Evolutionary conservation across 495 filamentous ascomycete genomes (phyloP).

Genomic region (Barbatosphaeria neglecta): DNA sequence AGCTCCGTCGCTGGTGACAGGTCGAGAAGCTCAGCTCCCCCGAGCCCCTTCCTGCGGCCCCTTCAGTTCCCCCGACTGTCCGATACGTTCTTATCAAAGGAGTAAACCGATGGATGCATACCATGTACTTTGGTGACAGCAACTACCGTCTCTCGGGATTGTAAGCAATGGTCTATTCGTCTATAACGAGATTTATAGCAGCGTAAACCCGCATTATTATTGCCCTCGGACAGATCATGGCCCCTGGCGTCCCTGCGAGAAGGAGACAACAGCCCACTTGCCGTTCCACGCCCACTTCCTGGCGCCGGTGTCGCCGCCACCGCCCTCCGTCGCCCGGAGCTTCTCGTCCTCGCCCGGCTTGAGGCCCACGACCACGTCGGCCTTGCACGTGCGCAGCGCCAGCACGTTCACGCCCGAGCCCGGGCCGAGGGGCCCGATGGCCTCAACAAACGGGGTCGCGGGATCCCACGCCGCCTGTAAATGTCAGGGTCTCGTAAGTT

Average conservation of each 20-base stretch:
- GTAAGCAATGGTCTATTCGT: too few relatives aligned
- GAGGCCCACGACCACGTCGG: conserved; percentile 89
- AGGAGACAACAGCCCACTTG: conserved; percentile 92
- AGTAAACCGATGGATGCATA: too few relatives aligned
- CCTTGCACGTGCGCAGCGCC: conserved; percentile 87
- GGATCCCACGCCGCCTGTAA: conserved; percentile 70
- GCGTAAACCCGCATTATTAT: too few relatives aligned
- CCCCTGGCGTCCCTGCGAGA: conserved; percentile 40
- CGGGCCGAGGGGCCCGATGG: conserved; percentile 77
- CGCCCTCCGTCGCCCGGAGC: conserved; percentile 53
- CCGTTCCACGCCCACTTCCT: conserved; percentile 96
- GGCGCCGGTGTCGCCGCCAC: conserved; percentile 54
- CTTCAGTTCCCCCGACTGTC: too few relatives aligned
- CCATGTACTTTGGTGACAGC: too few relatives aligned
- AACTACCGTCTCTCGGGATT: too few relatives aligned
- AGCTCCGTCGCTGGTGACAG: too few relatives aligned
- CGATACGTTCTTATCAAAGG: too few relatives aligned
- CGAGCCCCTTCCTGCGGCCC: too few relatives aligned
- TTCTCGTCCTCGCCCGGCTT: conserved; percentile 67
- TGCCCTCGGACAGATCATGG: too few relatives aligned
- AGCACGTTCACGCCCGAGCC: conserved; percentile 71
- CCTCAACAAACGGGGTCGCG: conserved; percentile 72
- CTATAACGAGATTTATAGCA: too few relatives aligned
- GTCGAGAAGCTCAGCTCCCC: too few relatives aligned
- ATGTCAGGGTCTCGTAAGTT: conserved; percentile 5